Percentiles rank a stretch among this genome's conserved stretches.
Conservation (phyloP, 2,329 filamentous ascomycete genomes). For the Gnomoniopsis sp. region DNA sequence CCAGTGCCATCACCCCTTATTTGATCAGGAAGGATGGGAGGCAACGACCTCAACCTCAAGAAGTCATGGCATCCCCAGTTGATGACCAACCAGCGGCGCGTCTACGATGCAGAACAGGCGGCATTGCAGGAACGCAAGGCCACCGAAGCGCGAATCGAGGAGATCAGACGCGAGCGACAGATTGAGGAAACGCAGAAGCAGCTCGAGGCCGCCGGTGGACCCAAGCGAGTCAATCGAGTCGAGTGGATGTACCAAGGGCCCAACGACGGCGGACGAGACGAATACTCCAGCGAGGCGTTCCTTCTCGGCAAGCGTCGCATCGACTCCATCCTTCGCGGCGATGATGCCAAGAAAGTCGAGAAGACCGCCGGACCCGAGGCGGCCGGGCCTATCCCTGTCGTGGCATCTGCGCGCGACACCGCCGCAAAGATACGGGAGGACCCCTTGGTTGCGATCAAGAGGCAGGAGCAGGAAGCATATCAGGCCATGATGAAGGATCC, state of each 20-base stretch:
- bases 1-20: not conserved
- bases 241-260: conserved; percentile 99
- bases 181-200: conserved; percentile 89
- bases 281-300: conserved; percentile 91
- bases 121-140: conserved; percentile 93
- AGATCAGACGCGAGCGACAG: conserved; percentile 88
- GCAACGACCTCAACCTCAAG: conserved; percentile 90
- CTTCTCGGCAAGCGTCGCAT: conserved; percentile 89
- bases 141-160: conserved; percentile 85
- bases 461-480: conserved; percentile 80
- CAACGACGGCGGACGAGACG: conserved; percentile 68
- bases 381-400: conserved; percentile 54
- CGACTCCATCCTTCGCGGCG: conserved; percentile 75
- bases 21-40: conserved; percentile 61
- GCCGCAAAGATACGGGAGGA: conserved; percentile 86
- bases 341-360: conserved; percentile 75
- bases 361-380: conserved; percentile 65
- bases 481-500: conserved; percentile 78
- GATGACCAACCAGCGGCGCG: conserved; percentile 83
- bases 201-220: conserved; percentile 83
- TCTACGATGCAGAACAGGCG: conserved; percentile 89
- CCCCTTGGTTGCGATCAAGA: conserved; percentile 89
- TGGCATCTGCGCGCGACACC: conserved; percentile 74
- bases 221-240: conserved; percentile 75
- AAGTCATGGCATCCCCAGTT: conserved; percentile 92